Evolutionary conservation across 306 rosid species (phyloP).

Genomic region (Comarum palustre): DNA sequence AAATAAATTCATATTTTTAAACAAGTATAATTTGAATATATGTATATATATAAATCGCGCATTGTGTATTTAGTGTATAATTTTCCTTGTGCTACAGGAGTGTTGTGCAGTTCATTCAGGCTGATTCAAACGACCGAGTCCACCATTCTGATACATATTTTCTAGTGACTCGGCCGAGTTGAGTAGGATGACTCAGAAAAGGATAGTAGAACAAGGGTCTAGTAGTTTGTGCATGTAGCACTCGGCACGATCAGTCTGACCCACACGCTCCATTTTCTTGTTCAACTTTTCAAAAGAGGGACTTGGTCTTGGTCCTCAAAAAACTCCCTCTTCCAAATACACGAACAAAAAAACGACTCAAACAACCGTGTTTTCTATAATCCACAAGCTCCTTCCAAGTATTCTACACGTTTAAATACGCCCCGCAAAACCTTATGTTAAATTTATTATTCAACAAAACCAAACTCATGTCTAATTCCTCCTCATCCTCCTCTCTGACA

Average conservation of each 20-base stretch:
- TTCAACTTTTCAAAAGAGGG: conserved; percentile 13
- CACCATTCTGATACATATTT: neutral
- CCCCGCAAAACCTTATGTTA: neutral
- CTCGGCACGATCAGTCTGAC: neutral
- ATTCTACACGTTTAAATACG: conserved; percentile 7
- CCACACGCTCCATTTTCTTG: neutral
- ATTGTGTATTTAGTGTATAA: too few relatives aligned
- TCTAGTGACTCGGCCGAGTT: neutral
- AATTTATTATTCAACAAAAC: neutral
- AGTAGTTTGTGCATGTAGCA: neutral
- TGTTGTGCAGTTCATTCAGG: neutral
- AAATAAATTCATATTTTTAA: too few relatives aligned
- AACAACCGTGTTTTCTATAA: conserved; percentile 29
- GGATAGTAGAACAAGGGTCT: neutral
- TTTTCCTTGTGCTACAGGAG: too few relatives aligned
- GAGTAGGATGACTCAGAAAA: neutral
- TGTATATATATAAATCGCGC: too few relatives aligned
- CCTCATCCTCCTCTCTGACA: neutral
- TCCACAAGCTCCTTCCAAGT: neutral
- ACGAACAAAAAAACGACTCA: too few relatives aligned
- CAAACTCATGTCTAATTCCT: neutral
- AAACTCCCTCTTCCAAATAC: neutral
- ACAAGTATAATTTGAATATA: too few relatives aligned
- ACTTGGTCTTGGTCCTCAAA: conserved; percentile 46
- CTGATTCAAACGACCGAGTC: neutral